These are phyloP conservation scores for Plectosphaerella plurivora DNA, from an alignment of 2,329 filamentous ascomycete genomes.

Conservation along the genomic window DNA sequence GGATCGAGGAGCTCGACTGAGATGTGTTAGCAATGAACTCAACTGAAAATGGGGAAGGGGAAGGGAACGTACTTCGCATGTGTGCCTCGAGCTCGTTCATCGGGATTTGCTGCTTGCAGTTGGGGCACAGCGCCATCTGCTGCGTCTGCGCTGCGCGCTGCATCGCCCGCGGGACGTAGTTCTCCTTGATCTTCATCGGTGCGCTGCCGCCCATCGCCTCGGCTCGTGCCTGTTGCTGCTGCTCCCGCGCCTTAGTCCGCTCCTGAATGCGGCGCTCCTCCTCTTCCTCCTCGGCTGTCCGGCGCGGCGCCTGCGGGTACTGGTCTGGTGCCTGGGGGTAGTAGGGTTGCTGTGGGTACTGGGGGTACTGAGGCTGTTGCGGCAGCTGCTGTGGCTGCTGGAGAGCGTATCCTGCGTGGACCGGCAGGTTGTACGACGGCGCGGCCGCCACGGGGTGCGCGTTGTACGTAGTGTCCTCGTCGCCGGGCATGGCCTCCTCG, in stretches of 20 bases:
- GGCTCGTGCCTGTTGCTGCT: slow-evolving; percentile 73
- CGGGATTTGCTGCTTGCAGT: slow-evolving; percentile 87
- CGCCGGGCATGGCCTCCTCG: slow-evolving; percentile 90
- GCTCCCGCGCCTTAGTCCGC: slow-evolving; percentile 52
- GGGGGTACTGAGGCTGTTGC: slow-evolving; percentile 19
- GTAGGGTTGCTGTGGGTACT: slow-evolving; percentile 13
- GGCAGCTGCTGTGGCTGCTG: slow-evolving; percentile 19
- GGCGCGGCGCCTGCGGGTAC: slow-evolving; percentile 19
- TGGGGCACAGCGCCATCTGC: slow-evolving; percentile 77
- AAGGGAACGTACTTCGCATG: slow-evolving; percentile 65
- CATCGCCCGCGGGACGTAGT: slow-evolving; percentile 84
- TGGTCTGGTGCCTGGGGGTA: slow-evolving; percentile 24
- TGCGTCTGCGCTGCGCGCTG: slow-evolving; percentile 61
- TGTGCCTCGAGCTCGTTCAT: slow-evolving; percentile 85
- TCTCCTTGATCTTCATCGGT: slow-evolving; percentile 86
- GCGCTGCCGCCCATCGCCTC: slow-evolving; percentile 64
- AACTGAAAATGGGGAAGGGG: neutral
- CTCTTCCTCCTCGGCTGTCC: slow-evolving; percentile 52
- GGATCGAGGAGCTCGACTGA: slow-evolving; percentile 87
- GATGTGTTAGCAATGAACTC: slow-evolving; percentile 25
- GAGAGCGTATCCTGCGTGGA: slow-evolving; percentile 36
- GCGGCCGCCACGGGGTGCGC: slow-evolving; percentile 33
- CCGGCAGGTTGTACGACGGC: slow-evolving; percentile 36
- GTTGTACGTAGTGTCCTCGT: slow-evolving; percentile 59
- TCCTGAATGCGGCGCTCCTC: slow-evolving; percentile 61